phyloP scores from a whole-genome alignment of 805 yeast genomes.

The Groenewaldozyma tartarivorans region DNA sequence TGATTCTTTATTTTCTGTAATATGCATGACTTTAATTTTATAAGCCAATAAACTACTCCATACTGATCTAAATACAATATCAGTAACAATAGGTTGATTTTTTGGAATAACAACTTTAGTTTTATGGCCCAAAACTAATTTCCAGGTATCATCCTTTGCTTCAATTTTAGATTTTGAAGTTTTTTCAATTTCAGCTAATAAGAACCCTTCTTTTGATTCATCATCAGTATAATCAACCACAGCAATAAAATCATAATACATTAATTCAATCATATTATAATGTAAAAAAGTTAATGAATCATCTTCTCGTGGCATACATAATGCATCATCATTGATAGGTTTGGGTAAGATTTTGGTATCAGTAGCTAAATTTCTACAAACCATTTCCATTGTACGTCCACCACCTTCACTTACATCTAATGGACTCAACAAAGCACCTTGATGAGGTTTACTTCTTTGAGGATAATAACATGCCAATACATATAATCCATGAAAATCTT shows the following conservation, averaged over 20 bases:
- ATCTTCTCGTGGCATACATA: conserved; percentile 39
- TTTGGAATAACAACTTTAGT: conserved; percentile 31
- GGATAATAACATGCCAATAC: conserved; percentile 19
- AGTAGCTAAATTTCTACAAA: conserved; percentile 37
- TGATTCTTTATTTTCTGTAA: conserved; percentile 4
- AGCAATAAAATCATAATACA: conserved; percentile 41
- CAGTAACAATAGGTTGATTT: conserved; percentile 36
- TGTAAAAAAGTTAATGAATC: conserved; percentile 43
- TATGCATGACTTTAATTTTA: conserved; percentile 24
- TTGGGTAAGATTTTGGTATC: conserved; percentile 41
- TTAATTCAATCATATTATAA: conserved; percentile 31
- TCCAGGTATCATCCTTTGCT: conserved; percentile 14
- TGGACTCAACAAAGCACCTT: conserved; percentile 7
- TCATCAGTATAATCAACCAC: conserved; percentile 32
- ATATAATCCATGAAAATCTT: conserved; percentile 12
- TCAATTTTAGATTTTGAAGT: conserved; percentile 18
- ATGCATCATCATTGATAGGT: conserved; percentile 30
- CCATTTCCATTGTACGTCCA: conserved; percentile 2
- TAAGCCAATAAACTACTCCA: conserved; percentile 58
- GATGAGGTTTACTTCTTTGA: background rate
- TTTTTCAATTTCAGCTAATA: conserved; percentile 22
- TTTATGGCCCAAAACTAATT: conserved; percentile 19
- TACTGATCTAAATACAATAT: conserved; percentile 42
- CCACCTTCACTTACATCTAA: conserved; percentile 11
- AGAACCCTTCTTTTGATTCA: conserved; percentile 10